A percentile compares a stretch with the other conserved stretches of the same genome.
Evolutionary conservation across 2,329 filamentous ascomycete species (phyloP).

Genomic region (Emergomyces orientalis): DNA sequence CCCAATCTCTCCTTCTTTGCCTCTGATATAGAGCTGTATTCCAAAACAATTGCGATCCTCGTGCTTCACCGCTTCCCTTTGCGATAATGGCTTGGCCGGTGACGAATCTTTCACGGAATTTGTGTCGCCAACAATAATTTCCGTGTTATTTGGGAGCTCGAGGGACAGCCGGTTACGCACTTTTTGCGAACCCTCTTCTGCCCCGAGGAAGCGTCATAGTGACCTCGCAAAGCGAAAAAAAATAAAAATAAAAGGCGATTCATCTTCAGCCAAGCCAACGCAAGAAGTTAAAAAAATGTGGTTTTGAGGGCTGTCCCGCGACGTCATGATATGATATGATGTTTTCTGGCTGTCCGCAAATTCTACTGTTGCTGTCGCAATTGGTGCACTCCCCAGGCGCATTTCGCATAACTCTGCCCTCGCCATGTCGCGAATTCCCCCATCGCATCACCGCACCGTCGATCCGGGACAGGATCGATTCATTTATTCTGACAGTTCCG

Average conservation of each 20-base stretch:
- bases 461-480: constrained; percentile 15
- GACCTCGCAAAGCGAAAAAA: neutral
- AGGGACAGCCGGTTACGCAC: neutral
- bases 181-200: neutral
- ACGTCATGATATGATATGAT: neutral
- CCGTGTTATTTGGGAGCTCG: neutral
- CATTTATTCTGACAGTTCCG: constrained; percentile 13
- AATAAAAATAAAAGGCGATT: neutral
- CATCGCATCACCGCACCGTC: neutral
- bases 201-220: neutral
- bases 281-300: neutral
- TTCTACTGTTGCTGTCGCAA: neutral
- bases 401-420: neutral
- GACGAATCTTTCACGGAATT: neutral
- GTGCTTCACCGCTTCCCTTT: neutral
- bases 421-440: constrained; percentile 1
- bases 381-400: neutral
- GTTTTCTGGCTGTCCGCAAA: neutral
- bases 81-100: neutral
- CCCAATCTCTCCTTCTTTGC: neutral
- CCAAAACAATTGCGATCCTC: neutral
- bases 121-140: neutral
- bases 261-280: neutral
- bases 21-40: neutral
- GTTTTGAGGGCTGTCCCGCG: neutral